Conservation (phyloP, 495 filamentous ascomycete species). For the Geopyxis carbonaria region DNA sequence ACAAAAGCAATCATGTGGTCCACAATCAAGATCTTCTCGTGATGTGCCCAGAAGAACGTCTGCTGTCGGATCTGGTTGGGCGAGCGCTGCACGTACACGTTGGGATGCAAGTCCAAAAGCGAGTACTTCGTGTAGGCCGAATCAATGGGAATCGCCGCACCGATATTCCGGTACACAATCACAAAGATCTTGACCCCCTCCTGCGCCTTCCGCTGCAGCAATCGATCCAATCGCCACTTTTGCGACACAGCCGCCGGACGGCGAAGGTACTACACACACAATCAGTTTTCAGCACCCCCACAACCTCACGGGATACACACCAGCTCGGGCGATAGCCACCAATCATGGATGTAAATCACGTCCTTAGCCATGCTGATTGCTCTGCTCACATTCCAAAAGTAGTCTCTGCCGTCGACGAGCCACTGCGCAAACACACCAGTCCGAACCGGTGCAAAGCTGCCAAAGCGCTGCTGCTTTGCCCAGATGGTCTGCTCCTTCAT, state of each 20-base stretch:
- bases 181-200: constrained; percentile 97
- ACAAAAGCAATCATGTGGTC: constrained; percentile 95
- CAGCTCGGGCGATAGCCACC: constrained; percentile 94
- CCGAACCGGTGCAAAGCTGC: constrained; percentile 83
- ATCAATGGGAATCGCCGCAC: constrained; percentile 93
- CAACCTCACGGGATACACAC: constrained; percentile 8
- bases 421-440: constrained; percentile 80
- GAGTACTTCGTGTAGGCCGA: constrained; percentile 99
- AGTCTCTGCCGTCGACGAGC: constrained; percentile 91
- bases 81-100: constrained; percentile 86
- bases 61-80: constrained; percentile 97
- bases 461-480: constrained; percentile 69
- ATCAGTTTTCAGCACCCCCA: background rate
- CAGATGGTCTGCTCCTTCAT: constrained; percentile 71
- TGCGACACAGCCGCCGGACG: constrained; percentile 91
- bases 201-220: constrained; percentile 82
- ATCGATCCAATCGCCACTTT: constrained; percentile 90
- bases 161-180: constrained; percentile 96
- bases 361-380: constrained; percentile 96
- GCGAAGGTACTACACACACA: constrained; percentile 51
- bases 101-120: constrained; percentile 85
- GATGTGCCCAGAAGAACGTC: constrained; percentile 99
- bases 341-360: constrained; percentile 98
- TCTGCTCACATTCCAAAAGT: constrained; percentile 98
- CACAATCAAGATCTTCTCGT: constrained; percentile 90